A percentile compares a stretch with the other conserved stretches of the same genome.
These are phyloP conservation scores for Adansonia gregorii DNA, from an alignment of 441 rosid genomes.

Conservation along the genomic window DNA sequence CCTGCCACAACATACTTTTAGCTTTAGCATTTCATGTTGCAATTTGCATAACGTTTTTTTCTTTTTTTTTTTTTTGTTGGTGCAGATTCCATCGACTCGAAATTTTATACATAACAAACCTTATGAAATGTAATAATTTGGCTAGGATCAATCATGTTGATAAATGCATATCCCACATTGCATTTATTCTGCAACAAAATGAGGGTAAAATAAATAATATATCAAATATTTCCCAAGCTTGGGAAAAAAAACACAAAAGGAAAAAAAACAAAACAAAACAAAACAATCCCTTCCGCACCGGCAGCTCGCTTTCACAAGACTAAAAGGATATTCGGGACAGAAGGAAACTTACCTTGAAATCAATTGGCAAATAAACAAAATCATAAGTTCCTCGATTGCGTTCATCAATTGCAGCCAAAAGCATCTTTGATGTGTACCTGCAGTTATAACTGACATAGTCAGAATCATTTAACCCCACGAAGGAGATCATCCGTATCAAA, in stretches of 20 bases:
- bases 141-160: constrained; percentile 54
- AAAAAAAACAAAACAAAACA: no score
- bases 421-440: constrained; percentile 86
- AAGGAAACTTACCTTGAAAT: constrained; percentile 58
- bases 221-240: no score
- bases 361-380: constrained; percentile 76
- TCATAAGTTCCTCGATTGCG: constrained; percentile 69
- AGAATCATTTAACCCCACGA: no score
- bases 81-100: no score
- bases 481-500: neutral
- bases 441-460: neutral
- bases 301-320: no score
- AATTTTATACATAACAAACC: constrained; percentile 28
- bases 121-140: constrained; percentile 50
- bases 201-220: no score
- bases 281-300: no score
- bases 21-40: neutral
- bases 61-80: no score
- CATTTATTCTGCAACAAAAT: constrained; percentile 46
- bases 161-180: constrained; percentile 57
- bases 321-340: no score
- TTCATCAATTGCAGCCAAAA: constrained; percentile 76
- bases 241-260: no score
- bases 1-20: constrained; percentile 41
- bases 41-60: neutral